Percentiles rank a stretch among this genome's conserved stretches.
phyloP scores from a whole-genome alignment of 192 early-diverging fungal genomes.

The Dimargaris verticillata region DNA sequence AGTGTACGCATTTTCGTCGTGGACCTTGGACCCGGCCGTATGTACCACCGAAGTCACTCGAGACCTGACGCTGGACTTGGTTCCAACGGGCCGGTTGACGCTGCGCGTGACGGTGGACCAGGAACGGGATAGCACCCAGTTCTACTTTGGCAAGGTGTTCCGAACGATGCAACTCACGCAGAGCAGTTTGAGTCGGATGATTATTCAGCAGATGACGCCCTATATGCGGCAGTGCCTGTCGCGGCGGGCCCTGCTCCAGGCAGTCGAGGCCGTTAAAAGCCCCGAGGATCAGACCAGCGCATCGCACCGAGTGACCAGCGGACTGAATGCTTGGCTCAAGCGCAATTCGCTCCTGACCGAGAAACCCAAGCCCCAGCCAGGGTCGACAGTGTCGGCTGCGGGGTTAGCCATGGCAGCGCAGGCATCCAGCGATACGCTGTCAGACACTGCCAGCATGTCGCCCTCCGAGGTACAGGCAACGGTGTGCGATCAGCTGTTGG shows the following conservation, averaged over 20 bases:
- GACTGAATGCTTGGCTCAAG: neutral
- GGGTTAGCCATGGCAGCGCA: neutral
- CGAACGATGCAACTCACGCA: conserved; percentile 48
- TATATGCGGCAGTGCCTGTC: conserved; percentile 47
- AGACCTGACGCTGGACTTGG: conserved; percentile 50
- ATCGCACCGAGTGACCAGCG: too few species aligned
- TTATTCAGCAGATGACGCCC: conserved; percentile 54
- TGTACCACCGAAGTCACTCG: conserved; percentile 45
- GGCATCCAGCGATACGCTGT: neutral
- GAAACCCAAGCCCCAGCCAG: neutral
- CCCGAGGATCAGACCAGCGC: conserved; percentile 11
- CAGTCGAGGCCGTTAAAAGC: conserved; percentile 11
- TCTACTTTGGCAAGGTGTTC: conserved; percentile 65
- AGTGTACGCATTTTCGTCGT: conserved; percentile 41
- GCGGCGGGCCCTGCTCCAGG: conserved; percentile 34
- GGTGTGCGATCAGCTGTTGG: conserved; percentile 42
- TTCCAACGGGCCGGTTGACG: conserved; percentile 44
- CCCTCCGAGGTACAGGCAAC: neutral
- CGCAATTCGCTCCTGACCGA: neutral
- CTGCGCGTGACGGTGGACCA: conserved; percentile 60
- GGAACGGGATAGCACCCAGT: conserved; percentile 65
- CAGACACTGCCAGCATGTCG: neutral
- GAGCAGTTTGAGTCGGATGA: conserved; percentile 45
- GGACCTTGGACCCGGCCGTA: conserved; percentile 34
- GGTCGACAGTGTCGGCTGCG: neutral